A percentile compares a stretch with the other conserved stretches of the same genome.
Conservation (phyloP, 2,329 filamentous ascomycete species). For the Colletotrichum liriopes region DNA sequence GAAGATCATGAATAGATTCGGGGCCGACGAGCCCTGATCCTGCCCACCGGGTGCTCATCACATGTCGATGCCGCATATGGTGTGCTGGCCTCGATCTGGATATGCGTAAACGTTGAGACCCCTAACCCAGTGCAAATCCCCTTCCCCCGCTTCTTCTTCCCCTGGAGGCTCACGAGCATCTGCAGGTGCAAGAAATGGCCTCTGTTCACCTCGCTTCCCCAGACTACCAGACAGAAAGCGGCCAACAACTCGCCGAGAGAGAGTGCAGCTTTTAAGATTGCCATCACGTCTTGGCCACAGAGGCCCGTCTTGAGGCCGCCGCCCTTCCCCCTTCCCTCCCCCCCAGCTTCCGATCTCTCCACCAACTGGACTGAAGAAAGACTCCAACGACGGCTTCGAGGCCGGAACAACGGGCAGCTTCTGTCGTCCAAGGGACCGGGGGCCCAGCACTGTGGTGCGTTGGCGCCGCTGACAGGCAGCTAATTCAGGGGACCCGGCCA, state of each 20-base stretch:
- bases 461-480: constrained; percentile 35
- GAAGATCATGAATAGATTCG: neutral
- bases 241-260: neutral
- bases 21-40: neutral
- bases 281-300: neutral
- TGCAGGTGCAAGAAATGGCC: neutral
- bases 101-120: neutral
- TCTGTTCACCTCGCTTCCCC: neutral
- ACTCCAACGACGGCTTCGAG: neutral
- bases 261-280: neutral
- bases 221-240: neutral
- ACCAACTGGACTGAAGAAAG: constrained; percentile 26
- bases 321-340: neutral
- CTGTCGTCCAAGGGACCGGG: constrained; percentile 1
- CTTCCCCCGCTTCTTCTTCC: neutral
- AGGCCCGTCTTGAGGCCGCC: neutral
- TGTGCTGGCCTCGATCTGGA: neutral
- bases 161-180: neutral
- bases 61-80: neutral
- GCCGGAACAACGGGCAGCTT: constrained; percentile 15
- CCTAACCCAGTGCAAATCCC: neutral
- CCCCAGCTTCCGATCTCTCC: constrained; percentile 6
- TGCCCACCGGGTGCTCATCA: neutral
- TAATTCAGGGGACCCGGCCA: constrained; percentile 24
- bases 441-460: constrained; percentile 7